Evolutionary conservation across 2,329 filamentous ascomycete genomes (phyloP).

Genomic region (Neonectria faginata): DNA sequence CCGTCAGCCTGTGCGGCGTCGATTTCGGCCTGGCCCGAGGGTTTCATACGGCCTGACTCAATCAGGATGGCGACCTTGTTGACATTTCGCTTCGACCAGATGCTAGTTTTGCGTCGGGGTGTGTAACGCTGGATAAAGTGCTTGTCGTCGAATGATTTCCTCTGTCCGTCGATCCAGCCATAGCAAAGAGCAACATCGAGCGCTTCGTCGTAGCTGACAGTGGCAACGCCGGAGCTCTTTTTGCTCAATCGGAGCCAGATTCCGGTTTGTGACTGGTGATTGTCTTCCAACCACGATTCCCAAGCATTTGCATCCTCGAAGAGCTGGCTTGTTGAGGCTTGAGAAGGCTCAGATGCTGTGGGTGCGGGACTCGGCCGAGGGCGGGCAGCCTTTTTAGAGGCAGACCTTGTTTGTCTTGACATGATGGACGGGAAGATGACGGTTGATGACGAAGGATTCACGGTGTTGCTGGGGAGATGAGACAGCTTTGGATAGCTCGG

Average conservation of each 20-base stretch:
- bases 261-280: constrained; percentile 44
- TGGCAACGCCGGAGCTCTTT: constrained; percentile 56
- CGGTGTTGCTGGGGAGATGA: background rate
- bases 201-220: constrained; percentile 63
- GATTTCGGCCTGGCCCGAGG: constrained; percentile 61
- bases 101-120: constrained; percentile 64
- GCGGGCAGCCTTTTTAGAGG: constrained; percentile 21
- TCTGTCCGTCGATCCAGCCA: constrained; percentile 73
- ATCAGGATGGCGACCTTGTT: constrained; percentile 60
- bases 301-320: constrained; percentile 32
- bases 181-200: constrained; percentile 69
- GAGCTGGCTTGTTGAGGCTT: constrained; percentile 20
- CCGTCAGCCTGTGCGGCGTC: constrained; percentile 68
- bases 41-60: constrained; percentile 60
- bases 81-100: constrained; percentile 72
- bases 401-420: constrained; percentile 38
- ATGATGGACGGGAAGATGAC: constrained; percentile 20
- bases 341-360: fast-evolving
- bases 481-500: background rate
- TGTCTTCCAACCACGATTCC: constrained; percentile 34
- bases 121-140: constrained; percentile 69
- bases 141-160: constrained; percentile 55
- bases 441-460: background rate
- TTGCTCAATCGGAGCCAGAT: constrained; percentile 64
- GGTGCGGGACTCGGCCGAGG: background rate